These are phyloP conservation scores for Claviceps purpurea DNA, from an alignment of 2,329 filamentous ascomycete species.

Conservation along the genomic window DNA sequence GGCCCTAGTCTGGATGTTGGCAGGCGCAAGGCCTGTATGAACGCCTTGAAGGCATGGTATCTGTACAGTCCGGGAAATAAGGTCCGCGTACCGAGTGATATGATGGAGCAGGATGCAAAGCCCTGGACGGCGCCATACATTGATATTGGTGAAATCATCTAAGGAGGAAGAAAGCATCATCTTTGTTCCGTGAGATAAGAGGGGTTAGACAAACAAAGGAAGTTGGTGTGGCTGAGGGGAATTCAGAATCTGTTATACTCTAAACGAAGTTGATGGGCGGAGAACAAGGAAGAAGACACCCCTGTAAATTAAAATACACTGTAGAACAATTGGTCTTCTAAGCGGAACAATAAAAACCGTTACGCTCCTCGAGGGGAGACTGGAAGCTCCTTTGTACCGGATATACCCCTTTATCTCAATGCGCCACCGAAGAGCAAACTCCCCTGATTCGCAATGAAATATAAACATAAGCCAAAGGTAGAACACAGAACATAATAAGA, in stretches of 20 bases:
- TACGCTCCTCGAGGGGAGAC: too few species aligned
- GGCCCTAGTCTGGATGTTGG: constrained; percentile 68
- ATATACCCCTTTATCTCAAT: too few species aligned
- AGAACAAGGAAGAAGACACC: background rate
- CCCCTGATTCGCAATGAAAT: background rate
- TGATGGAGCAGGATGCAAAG: constrained; percentile 44
- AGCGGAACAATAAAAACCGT: background rate
- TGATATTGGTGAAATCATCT: constrained; percentile 58
- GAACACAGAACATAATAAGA: background rate
- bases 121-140: constrained; percentile 56
- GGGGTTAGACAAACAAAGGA: background rate
- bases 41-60: constrained; percentile 88
- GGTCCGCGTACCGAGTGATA: constrained; percentile 56
- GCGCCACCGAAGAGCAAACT: background rate
- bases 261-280: constrained; percentile 1
- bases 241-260: background rate
- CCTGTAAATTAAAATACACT: constrained; percentile 26
- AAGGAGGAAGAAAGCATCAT: constrained; percentile 6
- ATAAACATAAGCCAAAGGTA: background rate
- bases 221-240: background rate
- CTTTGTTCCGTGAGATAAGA: background rate
- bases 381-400: too few species aligned
- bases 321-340: constrained; percentile 19
- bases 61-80: constrained; percentile 68
- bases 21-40: constrained; percentile 65